phyloP scores from a whole-genome alignment of 108 stramenopile species.

The Epithemia pelagica region DNA sequence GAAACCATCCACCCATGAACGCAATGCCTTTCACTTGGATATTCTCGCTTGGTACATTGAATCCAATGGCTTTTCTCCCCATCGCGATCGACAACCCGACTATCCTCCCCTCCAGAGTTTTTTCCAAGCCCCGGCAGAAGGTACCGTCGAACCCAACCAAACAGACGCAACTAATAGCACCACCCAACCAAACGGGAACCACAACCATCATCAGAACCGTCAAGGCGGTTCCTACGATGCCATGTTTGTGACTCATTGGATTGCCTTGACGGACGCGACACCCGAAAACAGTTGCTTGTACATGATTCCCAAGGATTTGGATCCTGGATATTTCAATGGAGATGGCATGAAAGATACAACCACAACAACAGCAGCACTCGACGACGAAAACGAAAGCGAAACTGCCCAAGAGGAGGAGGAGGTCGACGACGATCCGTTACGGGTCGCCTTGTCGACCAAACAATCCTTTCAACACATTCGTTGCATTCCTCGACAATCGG shows the following conservation, averaged over 20 bases:
- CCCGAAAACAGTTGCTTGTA: conserved; percentile 66
- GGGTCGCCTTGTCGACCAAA: conserved; percentile 47
- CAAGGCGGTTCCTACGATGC: conserved; percentile 15
- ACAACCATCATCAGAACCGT: not conserved
- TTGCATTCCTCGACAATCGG: conserved; percentile 48
- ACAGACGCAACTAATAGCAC: conserved; percentile 10
- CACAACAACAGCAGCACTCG: too few species aligned
- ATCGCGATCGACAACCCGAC: conserved; percentile 69
- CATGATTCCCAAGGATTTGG: conserved; percentile 55
- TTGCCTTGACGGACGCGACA: conserved; percentile 55
- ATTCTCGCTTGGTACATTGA: conserved; percentile 66
- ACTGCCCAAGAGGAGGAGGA: not conserved
- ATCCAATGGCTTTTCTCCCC: conserved; percentile 49
- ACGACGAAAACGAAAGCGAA: conserved; percentile 3
- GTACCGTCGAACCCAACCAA: not conserved
- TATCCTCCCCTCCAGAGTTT: conserved; percentile 3
- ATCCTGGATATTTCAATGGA: conserved; percentile 62
- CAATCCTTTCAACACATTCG: conserved; percentile 67
- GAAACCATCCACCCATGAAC: conserved; percentile 7
- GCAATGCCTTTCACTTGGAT: conserved; percentile 57
- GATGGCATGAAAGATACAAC: conserved; percentile 36
- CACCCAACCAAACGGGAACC: conserved; percentile 15
- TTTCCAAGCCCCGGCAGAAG: not conserved
- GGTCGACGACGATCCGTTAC: conserved; percentile 38
- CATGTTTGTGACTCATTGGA: conserved; percentile 72